phyloP scores from a whole-genome alignment of 352 stramenopile genomes.

The Pythium utonaiense region DNA sequence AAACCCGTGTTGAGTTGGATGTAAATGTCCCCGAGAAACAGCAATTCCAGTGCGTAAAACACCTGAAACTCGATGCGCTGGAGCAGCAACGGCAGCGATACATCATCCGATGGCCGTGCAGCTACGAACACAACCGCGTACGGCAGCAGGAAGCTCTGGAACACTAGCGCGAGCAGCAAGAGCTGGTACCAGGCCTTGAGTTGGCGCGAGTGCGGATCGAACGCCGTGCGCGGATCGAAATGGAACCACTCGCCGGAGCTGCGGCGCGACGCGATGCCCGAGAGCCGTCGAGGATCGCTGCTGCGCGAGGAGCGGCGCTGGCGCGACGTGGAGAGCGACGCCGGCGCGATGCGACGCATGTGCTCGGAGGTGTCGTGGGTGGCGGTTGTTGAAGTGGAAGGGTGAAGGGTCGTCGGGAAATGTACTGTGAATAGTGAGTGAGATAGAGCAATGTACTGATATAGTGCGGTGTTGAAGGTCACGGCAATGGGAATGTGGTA shows the following conservation, averaged over 20 bases:
- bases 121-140: constrained; percentile 32
- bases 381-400: not conserved
- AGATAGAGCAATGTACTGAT: too few species aligned
- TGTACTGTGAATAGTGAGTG: not conserved
- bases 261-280: constrained; percentile 9
- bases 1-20: constrained; percentile 58
- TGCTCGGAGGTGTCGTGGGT: not conserved
- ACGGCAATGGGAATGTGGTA: too few species aligned
- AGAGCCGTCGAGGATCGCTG: constrained; percentile 16
- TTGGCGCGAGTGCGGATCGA: constrained; percentile 44
- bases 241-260: constrained; percentile 21
- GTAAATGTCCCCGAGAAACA: constrained; percentile 54
- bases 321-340: constrained; percentile 12
- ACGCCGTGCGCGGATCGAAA: constrained; percentile 41
- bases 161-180: constrained; percentile 42
- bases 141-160: constrained; percentile 47
- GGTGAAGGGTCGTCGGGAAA: not conserved
- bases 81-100: constrained; percentile 12
- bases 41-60: constrained; percentile 35
- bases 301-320: constrained; percentile 21
- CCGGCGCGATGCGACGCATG: constrained; percentile 9
- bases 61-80: constrained; percentile 15
- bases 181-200: constrained; percentile 49
- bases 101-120: not conserved
- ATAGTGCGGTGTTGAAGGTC: too few species aligned